These are phyloP conservation scores for Corinectria fuckeliana DNA, from an alignment of 2,329 filamentous ascomycete species.

Conservation along the genomic window DNA sequence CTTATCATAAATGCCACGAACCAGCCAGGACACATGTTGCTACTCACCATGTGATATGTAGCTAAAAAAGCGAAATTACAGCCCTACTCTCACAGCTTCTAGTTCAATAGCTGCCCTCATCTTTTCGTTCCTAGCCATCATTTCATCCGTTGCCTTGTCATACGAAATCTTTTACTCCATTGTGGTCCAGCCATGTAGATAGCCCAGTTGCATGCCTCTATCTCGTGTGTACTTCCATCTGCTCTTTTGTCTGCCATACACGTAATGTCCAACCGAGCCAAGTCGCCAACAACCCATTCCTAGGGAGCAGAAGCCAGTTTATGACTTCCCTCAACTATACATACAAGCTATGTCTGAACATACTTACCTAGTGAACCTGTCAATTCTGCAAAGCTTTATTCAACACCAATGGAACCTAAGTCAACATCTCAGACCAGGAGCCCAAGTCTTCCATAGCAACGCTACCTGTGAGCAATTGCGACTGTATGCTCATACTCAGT, in stretches of 20 bases:
- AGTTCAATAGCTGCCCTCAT: too few species aligned
- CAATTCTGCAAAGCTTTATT: slow-evolving; percentile 3
- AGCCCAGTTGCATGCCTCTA: too few species aligned
- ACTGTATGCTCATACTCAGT: slow-evolving; percentile 86
- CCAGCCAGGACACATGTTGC: too few species aligned
- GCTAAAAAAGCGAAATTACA: too few species aligned
- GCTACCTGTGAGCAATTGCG: slow-evolving; percentile 70
- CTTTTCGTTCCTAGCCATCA: too few species aligned
- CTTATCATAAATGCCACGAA: too few species aligned
- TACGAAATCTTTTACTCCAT: too few species aligned
- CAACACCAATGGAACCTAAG: slow-evolving; percentile 12
- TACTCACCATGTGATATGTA: too few species aligned
- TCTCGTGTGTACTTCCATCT: too few species aligned
- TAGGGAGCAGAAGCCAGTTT: not conserved
- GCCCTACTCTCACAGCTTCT: too few species aligned
- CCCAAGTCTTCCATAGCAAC: not conserved
- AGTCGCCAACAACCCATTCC: slow-evolving; percentile 2
- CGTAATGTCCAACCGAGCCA: slow-evolving; percentile 10
- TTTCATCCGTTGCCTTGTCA: too few species aligned
- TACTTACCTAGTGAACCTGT: slow-evolving; percentile 16
- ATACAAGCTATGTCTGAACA: slow-evolving; percentile 25
- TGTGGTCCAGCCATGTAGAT: too few species aligned
- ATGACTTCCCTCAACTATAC: slow-evolving; percentile 14
- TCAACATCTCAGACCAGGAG: not conserved
- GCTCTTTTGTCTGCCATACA: slow-evolving; percentile 14